Base-by-base conservation (phyloP, 1,284 basidiomycete species). In the Xanthoconium separans region DNA sequence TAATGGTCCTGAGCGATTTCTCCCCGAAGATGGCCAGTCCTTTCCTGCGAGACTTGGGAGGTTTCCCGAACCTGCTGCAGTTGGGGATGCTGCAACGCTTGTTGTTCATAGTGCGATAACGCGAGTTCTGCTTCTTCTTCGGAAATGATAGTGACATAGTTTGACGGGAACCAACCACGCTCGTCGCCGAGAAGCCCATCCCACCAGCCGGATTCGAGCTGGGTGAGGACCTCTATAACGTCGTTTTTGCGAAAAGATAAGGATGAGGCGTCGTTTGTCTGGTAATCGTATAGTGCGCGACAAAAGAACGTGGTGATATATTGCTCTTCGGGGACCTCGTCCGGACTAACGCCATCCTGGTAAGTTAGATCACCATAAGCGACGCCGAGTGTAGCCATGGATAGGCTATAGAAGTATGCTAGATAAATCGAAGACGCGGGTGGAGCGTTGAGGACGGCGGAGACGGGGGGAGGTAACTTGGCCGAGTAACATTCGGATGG, bases 151-250 rank as follows among this genome's bases (percentile, higher is more conserved):
- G 80, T 77, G 44, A 98, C 94, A 74, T 96, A 98, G 76, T 98
- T 99, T 60, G 91, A 94, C 13, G 96, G 96, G 72, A 99, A 98
- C 96, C 96, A 98, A 44, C 96, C 96, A 49, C 96, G 84, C 69
- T 91, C 86, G 52, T 89, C 87, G 51, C 88, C 87, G 33, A 98
- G 78, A 57, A 98, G 77, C 9, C 97, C 96, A 72, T 99, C 97
- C 96, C 96, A 99, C 96, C 96, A 99, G 16, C 96, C 96, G 6
- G 89, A 92, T 46, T 93, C 91, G 51, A 98, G 84, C 68, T 89
- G 87, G 8, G 90, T 93, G 49, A 97, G 80, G 51, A 99, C 93
- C 72, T 98, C 94, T 64, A 99, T 97, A 59, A 98, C 81, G 66
- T 97, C 94, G 60, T 89, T 89, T 61, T 83, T 85, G 55, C 72